Evolutionary conservation across 768 basidiomycete genomes (phyloP), one percentile per base, ranked within the genome.

Genomic region (Cystofilobasidium bisporidii): DNA sequence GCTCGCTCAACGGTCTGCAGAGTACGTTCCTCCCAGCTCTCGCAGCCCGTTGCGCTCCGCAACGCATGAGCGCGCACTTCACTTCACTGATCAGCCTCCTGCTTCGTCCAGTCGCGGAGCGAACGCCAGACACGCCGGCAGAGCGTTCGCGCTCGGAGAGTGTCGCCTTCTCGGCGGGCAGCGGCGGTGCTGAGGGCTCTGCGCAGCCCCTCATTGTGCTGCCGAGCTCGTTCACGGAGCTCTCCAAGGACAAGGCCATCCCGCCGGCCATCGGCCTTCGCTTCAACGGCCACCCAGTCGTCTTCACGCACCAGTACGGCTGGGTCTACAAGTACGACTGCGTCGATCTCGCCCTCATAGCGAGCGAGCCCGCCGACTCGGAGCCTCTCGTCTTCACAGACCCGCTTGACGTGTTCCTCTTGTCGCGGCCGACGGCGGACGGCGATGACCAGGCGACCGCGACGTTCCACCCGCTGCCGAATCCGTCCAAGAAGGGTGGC

Each of bases 231-330:
- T 48, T 48, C 47, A n/a, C 3, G 3, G 47, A 22, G 5, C 47
- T 48, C 47, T 17, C 47, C 22, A 60, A 60, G 14, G 28, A 60
- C 26, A 24, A 38, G 20, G 22, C 33, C n/a, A 20, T 60, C 41
- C 58, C 58, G 14, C 5, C 32, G 33, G 36, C 36, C 6, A 40
- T 60, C 33, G 36, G 17, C 58, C 33, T 60, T 1, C 24, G 36
- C 17, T 60, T 60, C 24, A 33, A 86, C 53, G 83, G 82, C 0
- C 75, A 82, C 69, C 86, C 87, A 2, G 73, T 92, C 41, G 79
- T 75, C 11, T 86, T 82, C 70, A 79, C 80, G 30, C 65, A 74
- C 6, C 76, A 81, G 28, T 81, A 86, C 41, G 81, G 83, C 17
- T 96, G 91, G 91, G 72, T 77, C 33, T 77, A 76, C 67, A 70